Base-by-base conservation (phyloP, 164 flowering plant genomes). In the Echeveria elegans region DNA sequence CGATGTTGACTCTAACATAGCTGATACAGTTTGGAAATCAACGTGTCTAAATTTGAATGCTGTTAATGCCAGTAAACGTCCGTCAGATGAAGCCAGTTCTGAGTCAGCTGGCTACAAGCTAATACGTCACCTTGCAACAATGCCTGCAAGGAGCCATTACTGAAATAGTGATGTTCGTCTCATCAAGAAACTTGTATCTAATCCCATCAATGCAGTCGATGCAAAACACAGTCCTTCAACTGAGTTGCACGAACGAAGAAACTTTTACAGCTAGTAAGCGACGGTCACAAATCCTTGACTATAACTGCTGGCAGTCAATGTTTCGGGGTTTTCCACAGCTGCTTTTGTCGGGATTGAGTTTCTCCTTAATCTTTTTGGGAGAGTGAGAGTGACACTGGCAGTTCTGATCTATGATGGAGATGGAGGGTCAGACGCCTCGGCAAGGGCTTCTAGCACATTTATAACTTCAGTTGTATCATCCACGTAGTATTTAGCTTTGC, bases 401-500 rank as follows among this genome's bases (percentile, higher is more conserved):
- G 6, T 16, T 10, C 45, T 52, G 58, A 52, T 9, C 26, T 52
- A 24, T 52, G 67, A 6, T 14, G 76, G 63, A 26, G 78, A 28
- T 50, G 78, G 45, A 52, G 79, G 62, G 19, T 77, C 78, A 14
- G 89, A 78, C 41, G 75, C 82, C 69, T 82, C 79, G 8, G 81
- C 83, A 34, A 81, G 74, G 40, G 78, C 75, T 63, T 71, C 74
- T 31, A 82, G 81, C 84, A 84, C 78, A 64, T 14, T 75, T 52
- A 76, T 73, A 16, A 84, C 86, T 65, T 80, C 81, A 1, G 71
- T 48, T 21, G 84, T 72, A 66, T 84, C 88, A 56, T 84, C 86
- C 78, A 84, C 70, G 66, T 80, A 84, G 63, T 84, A 82, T 70
- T 78, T 82, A 26, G 88, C 88, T 72, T 84, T 84, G 72, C 88